Percentiles rank a stretch among this genome's conserved stretches.
Evolutionary conservation across 2,329 filamentous ascomycete species (phyloP).

Genomic region (Monilinia fructigena): DNA sequence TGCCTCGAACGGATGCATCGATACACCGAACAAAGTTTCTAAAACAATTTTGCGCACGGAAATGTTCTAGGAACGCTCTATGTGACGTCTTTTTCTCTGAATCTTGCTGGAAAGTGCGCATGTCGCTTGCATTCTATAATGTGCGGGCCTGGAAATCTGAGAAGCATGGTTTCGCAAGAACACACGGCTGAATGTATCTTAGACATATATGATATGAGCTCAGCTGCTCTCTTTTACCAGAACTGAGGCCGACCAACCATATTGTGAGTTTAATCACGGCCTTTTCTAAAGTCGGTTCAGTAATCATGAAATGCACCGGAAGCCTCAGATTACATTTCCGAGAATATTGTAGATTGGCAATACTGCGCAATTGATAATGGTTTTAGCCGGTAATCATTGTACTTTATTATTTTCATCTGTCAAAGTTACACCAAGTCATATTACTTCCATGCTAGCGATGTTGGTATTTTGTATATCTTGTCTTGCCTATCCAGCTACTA

Average conservation of each 20-base stretch:
- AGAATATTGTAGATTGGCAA: background rate
- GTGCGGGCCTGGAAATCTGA: conserved; percentile 5
- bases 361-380: background rate
- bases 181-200: conserved; percentile 13
- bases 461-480: background rate
- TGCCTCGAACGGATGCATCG: conserved; percentile 12
- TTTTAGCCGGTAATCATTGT: no score
- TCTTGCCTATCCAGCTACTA: background rate
- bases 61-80: background rate
- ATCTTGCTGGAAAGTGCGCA: background rate
- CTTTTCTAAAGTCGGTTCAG: background rate
- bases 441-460: conserved; percentile 4
- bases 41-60: conserved; percentile 13
- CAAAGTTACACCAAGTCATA: conserved; percentile 4
- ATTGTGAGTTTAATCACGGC: background rate
- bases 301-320: background rate
- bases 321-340: background rate
- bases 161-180: conserved; percentile 1
- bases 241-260: background rate
- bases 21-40: conserved; percentile 11
- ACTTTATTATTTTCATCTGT: background rate
- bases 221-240: conserved; percentile 11
- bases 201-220: conserved; percentile 18
- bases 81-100: background rate
- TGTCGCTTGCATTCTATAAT: conserved; percentile 3